Evolutionary conservation across 2,329 filamentous ascomycete genomes (phyloP).

Genomic region (Trichoderma lentiforme): DNA sequence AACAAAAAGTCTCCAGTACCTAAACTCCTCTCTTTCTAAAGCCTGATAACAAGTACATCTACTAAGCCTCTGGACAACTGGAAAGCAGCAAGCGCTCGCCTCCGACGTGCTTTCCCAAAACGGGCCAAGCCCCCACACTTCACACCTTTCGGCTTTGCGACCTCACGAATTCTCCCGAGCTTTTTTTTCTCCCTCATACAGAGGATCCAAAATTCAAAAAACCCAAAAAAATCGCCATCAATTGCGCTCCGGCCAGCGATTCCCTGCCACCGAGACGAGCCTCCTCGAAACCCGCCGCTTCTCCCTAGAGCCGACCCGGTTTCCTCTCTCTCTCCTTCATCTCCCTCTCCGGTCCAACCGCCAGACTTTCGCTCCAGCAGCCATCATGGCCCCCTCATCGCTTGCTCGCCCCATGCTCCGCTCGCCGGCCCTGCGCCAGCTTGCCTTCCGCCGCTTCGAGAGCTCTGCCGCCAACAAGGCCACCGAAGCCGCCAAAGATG

Average conservation of each 20-base stretch:
- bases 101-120: slow-evolving; percentile 26
- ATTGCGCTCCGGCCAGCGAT: slow-evolving; percentile 29
- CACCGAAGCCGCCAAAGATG: slow-evolving; percentile 38
- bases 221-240: slow-evolving; percentile 30
- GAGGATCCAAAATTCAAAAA: slow-evolving; percentile 2
- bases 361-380: not conserved
- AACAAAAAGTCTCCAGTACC: no score
- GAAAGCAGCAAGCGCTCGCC: not conserved
- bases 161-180: slow-evolving; percentile 46
- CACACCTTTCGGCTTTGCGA: slow-evolving; percentile 25
- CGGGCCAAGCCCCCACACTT: slow-evolving; percentile 28
- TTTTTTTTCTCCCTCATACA: slow-evolving; percentile 40
- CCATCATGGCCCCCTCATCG: slow-evolving; percentile 34
- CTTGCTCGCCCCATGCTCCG: slow-evolving; percentile 46
- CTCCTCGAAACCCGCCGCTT: not conserved
- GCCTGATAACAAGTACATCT: not conserved
- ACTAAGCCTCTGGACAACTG: not conserved
- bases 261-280: slow-evolving; percentile 8
- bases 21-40: not conserved
- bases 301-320: not conserved
- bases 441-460: slow-evolving; percentile 57
- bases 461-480: slow-evolving; percentile 48
- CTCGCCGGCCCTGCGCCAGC: slow-evolving; percentile 42
- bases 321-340: not conserved
- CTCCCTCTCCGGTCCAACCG: slow-evolving; percentile 12